A percentile compares a stretch with the other conserved stretches of the same genome.
phyloP scores from a whole-genome alignment of 257 asterid genomes.

The Forsythia viridissima region DNA sequence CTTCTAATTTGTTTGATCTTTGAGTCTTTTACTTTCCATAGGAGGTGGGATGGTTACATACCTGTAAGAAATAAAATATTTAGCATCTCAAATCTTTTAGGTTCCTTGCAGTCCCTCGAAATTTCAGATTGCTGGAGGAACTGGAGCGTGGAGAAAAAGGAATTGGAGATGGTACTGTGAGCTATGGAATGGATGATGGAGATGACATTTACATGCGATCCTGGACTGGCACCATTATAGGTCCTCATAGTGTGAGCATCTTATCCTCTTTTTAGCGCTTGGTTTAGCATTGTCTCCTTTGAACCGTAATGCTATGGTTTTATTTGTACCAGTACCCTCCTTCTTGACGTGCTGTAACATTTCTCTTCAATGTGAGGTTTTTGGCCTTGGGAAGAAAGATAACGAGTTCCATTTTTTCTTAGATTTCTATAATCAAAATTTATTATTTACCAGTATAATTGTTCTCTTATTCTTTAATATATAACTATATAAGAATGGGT shows the following conservation, averaged over 20 bases:
- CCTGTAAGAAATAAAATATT: background rate
- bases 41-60: background rate
- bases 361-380: background rate
- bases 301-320: background rate
- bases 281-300: background rate
- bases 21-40: background rate
- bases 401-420: background rate
- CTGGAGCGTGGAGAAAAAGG: conserved; percentile 62
- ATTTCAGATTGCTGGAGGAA: conserved; percentile 55
- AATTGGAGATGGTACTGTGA: conserved; percentile 60
- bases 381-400: background rate
- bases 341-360: background rate
- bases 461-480: background rate
- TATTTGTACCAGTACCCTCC: background rate
- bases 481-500: background rate
- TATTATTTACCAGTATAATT: background rate
- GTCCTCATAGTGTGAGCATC: conserved; percentile 44
- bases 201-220: conserved; percentile 59
- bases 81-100: conserved; percentile 21
- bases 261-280: background rate
- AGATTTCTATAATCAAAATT: background rate
- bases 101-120: conserved; percentile 45
- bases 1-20: background rate
- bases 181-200: conserved; percentile 64
- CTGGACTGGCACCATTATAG: conserved; percentile 57